Base-by-base conservation (phyloP, 768 basidiomycete species). In the Kwoniella sp. region DNA sequence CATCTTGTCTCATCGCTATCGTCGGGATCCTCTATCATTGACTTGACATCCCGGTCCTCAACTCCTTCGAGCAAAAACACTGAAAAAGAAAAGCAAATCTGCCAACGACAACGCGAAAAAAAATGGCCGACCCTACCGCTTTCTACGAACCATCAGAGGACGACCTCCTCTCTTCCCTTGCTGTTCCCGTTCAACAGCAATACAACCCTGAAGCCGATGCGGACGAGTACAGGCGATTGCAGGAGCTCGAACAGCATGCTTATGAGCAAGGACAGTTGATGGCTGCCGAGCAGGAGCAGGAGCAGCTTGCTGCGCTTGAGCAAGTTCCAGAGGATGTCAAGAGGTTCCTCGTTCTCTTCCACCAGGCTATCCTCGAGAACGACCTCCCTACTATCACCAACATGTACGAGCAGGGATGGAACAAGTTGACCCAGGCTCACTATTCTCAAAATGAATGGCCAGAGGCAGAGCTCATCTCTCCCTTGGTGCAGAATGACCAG, bases 331-430 rank as follows among this genome's bases (percentile, higher is more conserved):
- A 92, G 79, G 87, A 88, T 49, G 93, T 93, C 59, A 94, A 92
- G 83, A 87, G 87, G 90, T 98, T 97, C 83, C 89, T 98, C 74
- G 87, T 95, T 6, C 90, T 91, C 72, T 96, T 98, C 80, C 90
- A 95, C 77, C 87, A 95, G 84, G 90, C 93, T 22, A 90, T 97
- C 36, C 83, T 90, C 55, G 87, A 92, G 48, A 92, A 94, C 79
- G 95, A 97, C 80, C 85, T 96, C 1, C 83, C 87, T 4, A 90
- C 93, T 73, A 95, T 99, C 69, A 91, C 90, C 4, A 84, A 88
- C 22, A 91, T 93, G 55, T 99, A 99, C 76, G 94, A 97, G 82
- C 91, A 89, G 55, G 93, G 93, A 5, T 99, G 94, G 94, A 95
- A 93, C 81, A 88, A 90, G 67, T 87, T 94, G 77, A 96, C 95